These are phyloP conservation scores for Arachnopeziza araneosa DNA, from an alignment of 2,329 filamentous ascomycete species.

Conservation along the genomic window DNA sequence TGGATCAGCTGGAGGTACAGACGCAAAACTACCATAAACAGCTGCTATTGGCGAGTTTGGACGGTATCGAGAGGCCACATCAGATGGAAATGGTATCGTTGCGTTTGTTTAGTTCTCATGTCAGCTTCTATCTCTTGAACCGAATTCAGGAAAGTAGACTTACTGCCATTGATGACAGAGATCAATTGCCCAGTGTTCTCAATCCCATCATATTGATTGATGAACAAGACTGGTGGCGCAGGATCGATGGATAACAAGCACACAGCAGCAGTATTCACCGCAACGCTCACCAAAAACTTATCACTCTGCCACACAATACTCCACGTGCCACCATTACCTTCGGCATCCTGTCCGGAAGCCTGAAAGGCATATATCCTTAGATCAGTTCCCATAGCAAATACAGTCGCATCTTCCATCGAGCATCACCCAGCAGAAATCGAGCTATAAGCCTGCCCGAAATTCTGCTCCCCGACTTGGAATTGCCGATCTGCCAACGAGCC, in stretches of 20 bases:
- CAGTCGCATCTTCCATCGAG: neutral
- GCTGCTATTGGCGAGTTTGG: neutral
- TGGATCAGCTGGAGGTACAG: neutral
- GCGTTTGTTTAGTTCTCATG: neutral
- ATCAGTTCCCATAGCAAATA: neutral
- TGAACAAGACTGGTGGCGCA: neutral
- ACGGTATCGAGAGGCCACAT: neutral
- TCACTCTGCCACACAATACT: neutral
- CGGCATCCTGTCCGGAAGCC: neutral
- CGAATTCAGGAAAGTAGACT: neutral
- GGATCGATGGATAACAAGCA: neutral
- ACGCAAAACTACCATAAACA: neutral
- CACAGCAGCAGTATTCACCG: neutral
- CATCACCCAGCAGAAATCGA: neutral
- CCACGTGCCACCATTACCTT: neutral
- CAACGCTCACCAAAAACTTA: neutral
- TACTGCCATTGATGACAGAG: neutral
- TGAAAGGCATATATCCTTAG: neutral
- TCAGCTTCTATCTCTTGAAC: neutral
- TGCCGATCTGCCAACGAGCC: neutral
- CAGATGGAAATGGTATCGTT: neutral
- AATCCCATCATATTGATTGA: neutral
- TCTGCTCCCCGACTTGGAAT: neutral
- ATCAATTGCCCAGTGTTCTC: neutral
- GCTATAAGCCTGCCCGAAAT: neutral